Percentiles rank a stretch among this genome's conserved stretches.
Conservation (phyloP, 192 early-diverging fungal species). For the Coemansia sp. region DNA sequence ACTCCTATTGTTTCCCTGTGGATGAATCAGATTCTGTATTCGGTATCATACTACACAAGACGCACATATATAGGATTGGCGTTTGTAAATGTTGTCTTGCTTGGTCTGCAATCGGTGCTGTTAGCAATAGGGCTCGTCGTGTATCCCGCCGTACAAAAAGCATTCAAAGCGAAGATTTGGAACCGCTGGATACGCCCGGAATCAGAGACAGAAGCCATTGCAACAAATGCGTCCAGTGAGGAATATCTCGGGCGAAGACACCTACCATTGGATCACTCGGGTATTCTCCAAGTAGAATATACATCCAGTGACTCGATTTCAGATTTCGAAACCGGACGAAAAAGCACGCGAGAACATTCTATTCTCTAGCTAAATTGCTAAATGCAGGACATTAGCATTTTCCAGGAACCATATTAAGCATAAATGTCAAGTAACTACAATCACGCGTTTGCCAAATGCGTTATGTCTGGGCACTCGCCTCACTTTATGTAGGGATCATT, state of each 20-base stretch:
- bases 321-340: not conserved
- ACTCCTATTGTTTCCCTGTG: slow-evolving; percentile 40
- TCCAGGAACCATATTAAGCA: no score
- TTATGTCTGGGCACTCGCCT: no score
- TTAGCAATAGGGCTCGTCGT: slow-evolving; percentile 33
- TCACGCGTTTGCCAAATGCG: no score
- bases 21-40: slow-evolving; percentile 26
- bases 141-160: slow-evolving; percentile 16
- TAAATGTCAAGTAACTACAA: no score
- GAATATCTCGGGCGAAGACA: not conserved
- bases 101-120: slow-evolving; percentile 37
- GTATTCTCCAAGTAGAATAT: not conserved
- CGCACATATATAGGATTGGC: slow-evolving; percentile 17
- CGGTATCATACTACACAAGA: slow-evolving; percentile 30
- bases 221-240: not conserved
- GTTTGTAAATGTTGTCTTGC: slow-evolving; percentile 26
- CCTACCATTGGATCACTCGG: not conserved
- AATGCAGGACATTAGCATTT: no score
- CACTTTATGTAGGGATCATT: no score
- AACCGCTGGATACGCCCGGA: not conserved
- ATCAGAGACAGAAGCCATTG: not conserved
- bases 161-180: not conserved
- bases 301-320: not conserved
- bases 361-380: not conserved
- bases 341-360: not conserved